Evolutionary conservation across 345 rosid species (phyloP).

Genomic region (Laguncularia racemosa): DNA sequence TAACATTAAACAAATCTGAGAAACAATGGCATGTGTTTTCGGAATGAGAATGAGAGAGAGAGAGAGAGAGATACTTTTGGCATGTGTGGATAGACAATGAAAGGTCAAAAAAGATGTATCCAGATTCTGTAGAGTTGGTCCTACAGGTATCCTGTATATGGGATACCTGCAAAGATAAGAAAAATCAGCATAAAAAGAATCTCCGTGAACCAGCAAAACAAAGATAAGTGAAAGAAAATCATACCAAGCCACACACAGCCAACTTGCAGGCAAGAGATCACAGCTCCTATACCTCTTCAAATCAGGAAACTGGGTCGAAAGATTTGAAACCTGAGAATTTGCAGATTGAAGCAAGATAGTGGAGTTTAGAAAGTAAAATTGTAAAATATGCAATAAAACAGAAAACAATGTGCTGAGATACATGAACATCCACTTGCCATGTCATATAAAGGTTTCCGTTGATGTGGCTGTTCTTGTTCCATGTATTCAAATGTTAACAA

Average conservation of each 20-base stretch:
- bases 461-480: conserved; percentile 52
- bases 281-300: conserved; percentile 57
- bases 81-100: conserved; percentile 54
- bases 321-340: conserved; percentile 38
- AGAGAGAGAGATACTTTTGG: conserved; percentile 32
- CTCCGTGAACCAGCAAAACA: conserved; percentile 1
- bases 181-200: conserved; percentile 4
- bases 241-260: conserved; percentile 89
- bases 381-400: no score
- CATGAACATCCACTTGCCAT: conserved; percentile 30
- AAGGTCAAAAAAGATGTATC: conserved; percentile 81
- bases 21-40: neutral
- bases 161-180: conserved; percentile 56
- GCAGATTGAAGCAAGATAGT: neutral
- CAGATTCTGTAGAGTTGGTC: conserved; percentile 61
- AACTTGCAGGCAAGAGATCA: conserved; percentile 71
- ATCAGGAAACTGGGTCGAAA: conserved; percentile 52
- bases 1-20: neutral
- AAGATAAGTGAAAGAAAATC: conserved; percentile 3
- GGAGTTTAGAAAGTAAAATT: conserved; percentile 6
- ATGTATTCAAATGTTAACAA: conserved; percentile 38
- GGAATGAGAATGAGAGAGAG: neutral
- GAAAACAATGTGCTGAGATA: neutral
- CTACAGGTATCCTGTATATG: conserved; percentile 77
- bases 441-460: conserved; percentile 47